Conservation (phyloP, 164 flowering plant genomes). For the Cinnamomum chago region DNA sequence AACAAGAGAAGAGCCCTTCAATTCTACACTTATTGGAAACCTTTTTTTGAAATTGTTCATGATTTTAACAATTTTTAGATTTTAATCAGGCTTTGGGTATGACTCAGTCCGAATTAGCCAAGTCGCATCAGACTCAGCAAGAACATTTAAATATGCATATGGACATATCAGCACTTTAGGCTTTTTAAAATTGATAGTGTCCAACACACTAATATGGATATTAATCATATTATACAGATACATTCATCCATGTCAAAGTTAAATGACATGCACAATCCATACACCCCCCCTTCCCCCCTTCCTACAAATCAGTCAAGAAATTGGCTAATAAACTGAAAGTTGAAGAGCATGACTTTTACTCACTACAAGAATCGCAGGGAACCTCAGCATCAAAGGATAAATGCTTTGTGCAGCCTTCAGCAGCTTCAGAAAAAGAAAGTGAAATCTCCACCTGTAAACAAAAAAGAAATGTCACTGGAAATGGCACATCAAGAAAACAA, state of each 20-base stretch:
- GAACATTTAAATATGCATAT: not conserved
- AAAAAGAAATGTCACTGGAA: not conserved
- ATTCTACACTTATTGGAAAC: too few relatives aligned
- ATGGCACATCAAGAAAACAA: constrained; percentile 6
- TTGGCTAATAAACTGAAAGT: not conserved
- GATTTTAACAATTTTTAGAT: too few relatives aligned
- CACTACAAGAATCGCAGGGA: constrained; percentile 82
- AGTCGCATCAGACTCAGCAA: too few relatives aligned
- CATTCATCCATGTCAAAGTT: not conserved
- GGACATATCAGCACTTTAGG: too few relatives aligned
- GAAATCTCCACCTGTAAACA: constrained; percentile 56
- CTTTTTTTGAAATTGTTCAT: too few relatives aligned
- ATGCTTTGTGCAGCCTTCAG: constrained; percentile 72
- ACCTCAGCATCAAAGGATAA: constrained; percentile 62
- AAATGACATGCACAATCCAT: not conserved
- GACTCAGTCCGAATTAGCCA: too few relatives aligned
- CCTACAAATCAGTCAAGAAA: not conserved
- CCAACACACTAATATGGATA: too few relatives aligned
- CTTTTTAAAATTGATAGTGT: too few relatives aligned
- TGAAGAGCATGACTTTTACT: constrained; percentile 29
- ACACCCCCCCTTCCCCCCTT: too few relatives aligned
- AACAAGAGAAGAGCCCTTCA: too few relatives aligned
- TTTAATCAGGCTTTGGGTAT: too few relatives aligned
- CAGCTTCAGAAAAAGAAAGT: constrained; percentile 89
- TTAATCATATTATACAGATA: too few relatives aligned